phyloP scores from a whole-genome alignment of 192 early-diverging fungal species.

The Chytriomyces hyalinus region DNA sequence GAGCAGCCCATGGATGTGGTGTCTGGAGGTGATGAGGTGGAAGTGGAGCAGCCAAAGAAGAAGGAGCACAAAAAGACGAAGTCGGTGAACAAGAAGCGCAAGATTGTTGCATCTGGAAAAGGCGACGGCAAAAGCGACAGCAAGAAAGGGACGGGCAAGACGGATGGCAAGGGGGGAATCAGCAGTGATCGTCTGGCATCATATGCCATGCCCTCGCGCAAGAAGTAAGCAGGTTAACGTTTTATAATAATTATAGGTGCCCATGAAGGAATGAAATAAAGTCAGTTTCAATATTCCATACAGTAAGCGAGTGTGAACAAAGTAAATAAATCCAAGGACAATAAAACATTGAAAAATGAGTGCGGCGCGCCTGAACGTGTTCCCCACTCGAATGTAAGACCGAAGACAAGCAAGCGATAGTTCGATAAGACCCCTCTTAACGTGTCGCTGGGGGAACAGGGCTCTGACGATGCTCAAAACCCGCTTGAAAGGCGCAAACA shows the following conservation, averaged over 20 bases:
- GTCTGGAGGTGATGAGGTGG: background rate
- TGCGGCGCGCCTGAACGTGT: constrained; percentile 77
- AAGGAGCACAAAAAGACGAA: constrained; percentile 15
- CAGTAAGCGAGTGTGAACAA: background rate
- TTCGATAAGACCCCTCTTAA: background rate
- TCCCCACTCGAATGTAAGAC: constrained; percentile 93
- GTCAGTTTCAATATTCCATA: background rate
- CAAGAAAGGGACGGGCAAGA: constrained; percentile 21
- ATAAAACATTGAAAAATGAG: background rate
- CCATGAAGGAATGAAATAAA: background rate
- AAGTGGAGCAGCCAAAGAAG: constrained; percentile 13
- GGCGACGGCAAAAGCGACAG: background rate
- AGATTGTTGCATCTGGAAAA: background rate
- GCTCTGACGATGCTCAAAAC: constrained; percentile 94
- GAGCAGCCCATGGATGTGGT: background rate
- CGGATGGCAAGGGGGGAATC: constrained; percentile 23
- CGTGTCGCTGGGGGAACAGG: constrained; percentile 54
- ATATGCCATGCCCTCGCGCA: constrained; percentile 38
- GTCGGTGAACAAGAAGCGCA: background rate
- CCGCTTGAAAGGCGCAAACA: constrained; percentile 96
- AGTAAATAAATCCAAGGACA: background rate
- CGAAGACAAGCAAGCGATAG: background rate
- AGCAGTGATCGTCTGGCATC: constrained; percentile 40
- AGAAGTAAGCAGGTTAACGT: constrained; percentile 11
- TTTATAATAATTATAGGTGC: too few species aligned